Evolutionary conservation across 225 moss, liverwort and hornwort genomes (phyloP), one percentile per base, ranked within the genome.

Genomic region (Physcomitrium patens): DNA sequence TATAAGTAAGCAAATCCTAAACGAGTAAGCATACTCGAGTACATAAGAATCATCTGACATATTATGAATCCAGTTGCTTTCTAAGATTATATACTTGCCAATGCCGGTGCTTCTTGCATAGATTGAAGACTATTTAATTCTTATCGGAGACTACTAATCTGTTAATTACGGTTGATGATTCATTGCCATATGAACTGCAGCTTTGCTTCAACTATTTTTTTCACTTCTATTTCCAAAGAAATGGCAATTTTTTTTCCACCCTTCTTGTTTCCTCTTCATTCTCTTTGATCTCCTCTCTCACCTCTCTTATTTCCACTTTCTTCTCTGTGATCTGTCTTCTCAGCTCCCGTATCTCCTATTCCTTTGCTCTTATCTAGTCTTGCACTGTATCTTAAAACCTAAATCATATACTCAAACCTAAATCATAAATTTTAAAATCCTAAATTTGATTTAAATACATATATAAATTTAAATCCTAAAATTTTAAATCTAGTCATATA

Each of bases 81-180:
- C 19, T 68, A 68, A 26, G 68, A 50, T 68, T 68, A 68, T 51
- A 51, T n/a, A 68, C 50, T 16, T 68, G 50, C 50, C 50, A 9
- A 68, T 28, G 26, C 26, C 68, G 1, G 11, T 6, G 50, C 50
- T 50, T 68, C 49, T 52, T 50, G 52, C 26, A 52, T 46, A 68
- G 14, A 28, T 48, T 17, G n/a, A 48, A 66, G 5, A 48, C 9
- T 45, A 19, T 6, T 19, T 20, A 66, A 2, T 66, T 66, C 66
- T 22, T 66, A 19, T 19, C 16, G 50, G 50, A 68, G 68, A 26
- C 50, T 52, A 20, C 5, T 52, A 0, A 68, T 51, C 26, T 52
- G 0, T 68, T 67, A 44, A 48, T 45, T 14, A 23, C 18, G 48
- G 26, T 7, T 68, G 27, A 5, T 68, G 3, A 68, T 52, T n/a